A percentile compares a stretch with the other conserved stretches of the same genome.
Conservation (phyloP, 2,329 filamentous ascomycete species). For the Niveomyces coronatus region DNA sequence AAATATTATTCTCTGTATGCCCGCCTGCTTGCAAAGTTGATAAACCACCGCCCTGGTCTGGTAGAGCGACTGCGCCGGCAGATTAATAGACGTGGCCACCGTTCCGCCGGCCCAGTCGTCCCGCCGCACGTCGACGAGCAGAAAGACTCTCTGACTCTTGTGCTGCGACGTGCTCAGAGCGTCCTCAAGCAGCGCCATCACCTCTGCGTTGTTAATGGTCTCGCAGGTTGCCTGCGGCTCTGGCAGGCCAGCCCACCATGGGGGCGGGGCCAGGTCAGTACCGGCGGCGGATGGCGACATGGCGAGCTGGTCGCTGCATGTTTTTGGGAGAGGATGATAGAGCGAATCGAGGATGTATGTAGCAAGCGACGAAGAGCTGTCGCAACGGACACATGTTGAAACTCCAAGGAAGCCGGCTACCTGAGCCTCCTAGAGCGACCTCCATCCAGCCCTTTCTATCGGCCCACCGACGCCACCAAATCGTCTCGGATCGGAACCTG, state of each 20-base stretch:
- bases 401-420: too few species aligned
- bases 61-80: constrained; percentile 45
- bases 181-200: constrained; percentile 31
- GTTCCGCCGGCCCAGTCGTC: constrained; percentile 49
- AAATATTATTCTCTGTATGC: constrained; percentile 39
- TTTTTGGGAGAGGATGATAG: too few species aligned
- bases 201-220: constrained; percentile 28
- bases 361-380: too few species aligned
- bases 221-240: constrained; percentile 29
- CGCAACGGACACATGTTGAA: too few species aligned
- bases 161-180: constrained; percentile 20
- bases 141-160: constrained; percentile 25
- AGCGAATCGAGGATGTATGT: too few species aligned
- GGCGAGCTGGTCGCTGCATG: constrained; percentile 4
- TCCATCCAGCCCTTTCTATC: too few species aligned
- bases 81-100: constrained; percentile 46
- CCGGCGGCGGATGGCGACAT: constrained; percentile 5
- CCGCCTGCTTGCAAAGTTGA: constrained; percentile 38
- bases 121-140: constrained; percentile 43
- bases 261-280: constrained; percentile 13
- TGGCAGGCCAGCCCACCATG: constrained; percentile 33
- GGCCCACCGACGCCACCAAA: too few species aligned
- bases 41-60: constrained; percentile 37
- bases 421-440: too few species aligned
- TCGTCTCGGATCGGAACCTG: too few species aligned